Base-by-base conservation (phyloP, 208 protist species). In the Crithidia mellificae region DNA sequence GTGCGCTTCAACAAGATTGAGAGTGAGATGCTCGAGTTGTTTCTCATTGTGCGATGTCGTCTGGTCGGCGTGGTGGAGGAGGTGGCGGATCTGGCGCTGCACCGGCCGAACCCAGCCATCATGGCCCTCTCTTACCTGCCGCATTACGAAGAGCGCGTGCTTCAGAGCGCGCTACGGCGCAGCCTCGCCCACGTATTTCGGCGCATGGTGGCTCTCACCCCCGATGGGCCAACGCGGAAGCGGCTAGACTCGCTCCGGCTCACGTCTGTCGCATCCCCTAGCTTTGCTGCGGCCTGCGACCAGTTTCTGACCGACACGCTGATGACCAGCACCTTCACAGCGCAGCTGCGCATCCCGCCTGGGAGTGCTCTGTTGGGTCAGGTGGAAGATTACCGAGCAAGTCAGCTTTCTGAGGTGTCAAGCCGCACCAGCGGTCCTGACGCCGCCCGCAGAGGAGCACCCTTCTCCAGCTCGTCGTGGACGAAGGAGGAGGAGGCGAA, bases 11-110 rank as follows among this genome's bases (percentile, higher is more conserved):
- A 64, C 19, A 44, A 55, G 19, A 46, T 15, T 17, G 46, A 73
- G 22, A 22, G 30, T 3, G 49, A 75, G 39, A n/a, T 77, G 27
- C 25, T 80, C 27, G 30, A 71, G 39, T 20, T 64, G 5, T 44
- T 76, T 3, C 44, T 52, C 22, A 41, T 38, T 2, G 17, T 51
- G 58, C 57, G 51, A 6, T 73, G 56, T 25, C 38, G 55, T 6
- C 30, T 73, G 1, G 51, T 67, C 14, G 43, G 54, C 47, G 57
- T 73, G n/a, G 44, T 64, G 32, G 52, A 63, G 0, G 68, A 73
- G 20, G 7, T 34, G 22, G 56, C 25, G 1, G 27, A 59, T 38
- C 47, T 73, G 19, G 19, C 22, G 1, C 43, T 3, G 39, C 39
- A 62, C 22, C 39, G 52, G 19, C 39, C 58, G 15, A 27, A 44